Base-by-base conservation (phyloP, 345 rosid genomes). In the Hirschfeldia incana region DNA sequence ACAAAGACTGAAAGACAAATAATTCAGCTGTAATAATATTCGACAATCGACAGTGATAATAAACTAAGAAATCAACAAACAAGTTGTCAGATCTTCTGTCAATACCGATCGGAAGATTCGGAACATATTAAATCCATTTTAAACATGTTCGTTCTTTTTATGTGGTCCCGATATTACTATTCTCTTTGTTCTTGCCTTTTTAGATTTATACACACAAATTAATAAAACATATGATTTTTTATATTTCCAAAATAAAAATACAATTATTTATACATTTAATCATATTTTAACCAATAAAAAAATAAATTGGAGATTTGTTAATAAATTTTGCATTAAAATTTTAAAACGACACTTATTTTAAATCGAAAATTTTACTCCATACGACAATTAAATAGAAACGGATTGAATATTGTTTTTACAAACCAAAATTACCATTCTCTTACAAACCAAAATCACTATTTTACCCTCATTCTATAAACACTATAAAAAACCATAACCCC, bases 401-500 rank as follows among this genome's bases (percentile, higher is more conserved):
- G 21, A 21, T 21, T 21, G 21, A 21, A 21, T 29, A 29, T 29
- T 29, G 3, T 29, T 29, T 42, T 9, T 44, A 44, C 15, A 44
- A 11, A 5, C 61, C 15, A 0, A 3, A 66, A 30, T 68, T 33
- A 76, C 58, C 9, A 49, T n/a, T 69, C 30, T 62, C 17, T 49
- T n/a, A 16, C 33, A 66, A 9, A 3, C 9, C 4, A 33, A 62
- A 69, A 3, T 51, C 55, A 77, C 71, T 1, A 65, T 36, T 7
- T 1, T 72, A 1, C 36, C 72, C 67, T 10, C 36, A 21, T 3
- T 64, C 11, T 61, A 2, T 28, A 12, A 16, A 49, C 27, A 4
- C 34, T 78, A 71, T 71, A 70, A 57, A 66, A 33, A 62, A 32
- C 2, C 75, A 55, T 33, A 77, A 55, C 12, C 58, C 4, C 6